These are phyloP conservation scores for Alternaria triticimaculans DNA, from an alignment of 2,329 filamentous ascomycete genomes.

Conservation along the genomic window DNA sequence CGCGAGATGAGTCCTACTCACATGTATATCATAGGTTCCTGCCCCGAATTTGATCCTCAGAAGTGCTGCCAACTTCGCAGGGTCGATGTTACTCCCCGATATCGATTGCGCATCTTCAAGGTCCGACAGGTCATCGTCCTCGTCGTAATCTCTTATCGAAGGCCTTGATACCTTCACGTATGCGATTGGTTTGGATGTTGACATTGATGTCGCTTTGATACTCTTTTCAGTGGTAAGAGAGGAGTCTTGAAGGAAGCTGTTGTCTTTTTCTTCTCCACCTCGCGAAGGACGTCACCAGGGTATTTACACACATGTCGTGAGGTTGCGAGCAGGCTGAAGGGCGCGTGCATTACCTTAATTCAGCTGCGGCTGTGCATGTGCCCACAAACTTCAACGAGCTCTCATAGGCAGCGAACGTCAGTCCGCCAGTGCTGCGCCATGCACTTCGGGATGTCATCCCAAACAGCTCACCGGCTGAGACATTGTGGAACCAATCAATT, in stretches of 20 bases:
- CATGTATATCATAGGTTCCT: slow-evolving; percentile 11
- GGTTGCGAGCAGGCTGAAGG: background rate
- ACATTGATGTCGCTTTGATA: background rate
- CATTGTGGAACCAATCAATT: background rate
- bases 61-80: slow-evolving; percentile 9
- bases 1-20: background rate
- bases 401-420: background rate
- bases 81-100: slow-evolving; percentile 16
- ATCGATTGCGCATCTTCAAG: slow-evolving; percentile 4
- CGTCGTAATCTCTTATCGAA: background rate
- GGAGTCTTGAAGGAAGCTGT: background rate
- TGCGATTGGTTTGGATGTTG: background rate
- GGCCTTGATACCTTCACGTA: background rate
- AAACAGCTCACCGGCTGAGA: background rate
- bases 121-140: background rate
- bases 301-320: background rate
- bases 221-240: background rate
- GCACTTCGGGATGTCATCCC: background rate
- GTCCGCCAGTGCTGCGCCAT: background rate
- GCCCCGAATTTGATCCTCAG: slow-evolving; percentile 18
- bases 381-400: too few species aligned
- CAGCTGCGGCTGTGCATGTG: background rate
- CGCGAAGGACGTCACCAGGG: background rate
- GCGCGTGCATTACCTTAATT: background rate
- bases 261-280: background rate